Base-by-base conservation (phyloP, 495 filamentous ascomycete genomes). In the Hypoxylon perforatum region DNA sequence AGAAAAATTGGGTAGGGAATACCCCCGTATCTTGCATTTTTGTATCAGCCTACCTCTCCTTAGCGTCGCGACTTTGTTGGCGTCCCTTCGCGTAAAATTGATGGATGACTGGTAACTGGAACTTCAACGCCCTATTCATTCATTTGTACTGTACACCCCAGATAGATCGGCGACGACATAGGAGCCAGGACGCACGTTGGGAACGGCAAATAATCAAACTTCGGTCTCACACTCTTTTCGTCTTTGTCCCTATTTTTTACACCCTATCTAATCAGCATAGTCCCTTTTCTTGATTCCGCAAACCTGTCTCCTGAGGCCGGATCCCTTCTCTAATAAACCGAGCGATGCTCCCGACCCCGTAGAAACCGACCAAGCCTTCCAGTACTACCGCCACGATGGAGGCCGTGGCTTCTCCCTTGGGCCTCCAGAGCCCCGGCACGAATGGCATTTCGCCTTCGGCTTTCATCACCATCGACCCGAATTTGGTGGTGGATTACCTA, bases 401-500 rank as follows among this genome's bases (percentile, higher is more conserved):
- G 70, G 74, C 74, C 56, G 76, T 77, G 69, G 77, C 73, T 53
- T 70, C 81, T 57, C 68, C 80, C 56, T 71, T 73, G 69, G 73
- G 77, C 63, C 71, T 80, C 44, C 65, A 71, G 53, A 75, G 71
- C 60, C 72, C 78, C 36, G 76, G 71, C 39, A 23, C 78, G 19
- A 83, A 83, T 67, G 80, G 81, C 71, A 70, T 77, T 35, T 63
- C 77, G 42, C 63, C 77, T 35, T 64, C 78, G 61, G 63, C 79
- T 39, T 84, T 85, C 58, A 75, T 78, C 33, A 67, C 78, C 45
- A 65, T 85, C 64, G 81, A 85, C 67, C 81, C 84, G 0, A 67
- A 55, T 50, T 70, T 81, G 48, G 77, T 99, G 39, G 85, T 97
- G 51, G 89, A 94, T 48, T 89, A 97, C 80, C 84, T 98, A 55